Evolutionary conservation across 2,329 filamentous ascomycete species (phyloP).

Genomic region (Ophiostoma novo-ulmi): DNA sequence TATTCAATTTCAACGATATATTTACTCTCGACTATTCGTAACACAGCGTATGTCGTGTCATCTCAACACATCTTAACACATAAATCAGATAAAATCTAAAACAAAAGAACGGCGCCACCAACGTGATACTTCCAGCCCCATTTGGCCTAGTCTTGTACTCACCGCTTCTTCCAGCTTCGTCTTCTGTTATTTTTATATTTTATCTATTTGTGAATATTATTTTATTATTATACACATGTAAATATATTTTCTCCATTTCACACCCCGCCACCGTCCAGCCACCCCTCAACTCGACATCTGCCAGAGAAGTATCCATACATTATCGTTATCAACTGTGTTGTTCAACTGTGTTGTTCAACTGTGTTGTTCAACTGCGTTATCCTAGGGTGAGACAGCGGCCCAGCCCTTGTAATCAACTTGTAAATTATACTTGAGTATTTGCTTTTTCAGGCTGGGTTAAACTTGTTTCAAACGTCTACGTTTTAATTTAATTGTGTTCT

Average conservation of each 20-base stretch:
- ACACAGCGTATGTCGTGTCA: neutral
- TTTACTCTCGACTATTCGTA: no score
- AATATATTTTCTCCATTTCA: constrained; percentile 22
- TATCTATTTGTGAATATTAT: neutral
- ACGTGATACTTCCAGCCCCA: constrained; percentile 24
- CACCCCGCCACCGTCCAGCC: constrained; percentile 18
- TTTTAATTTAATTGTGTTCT: no score
- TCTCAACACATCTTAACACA: neutral
- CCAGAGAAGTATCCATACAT: constrained; percentile 8
- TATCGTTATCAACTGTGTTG: constrained; percentile 9
- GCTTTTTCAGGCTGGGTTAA: no score
- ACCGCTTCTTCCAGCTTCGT: constrained; percentile 25
- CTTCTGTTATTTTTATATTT: neutral
- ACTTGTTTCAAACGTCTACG: no score
- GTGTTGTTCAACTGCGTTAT: neutral
- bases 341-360: neutral
- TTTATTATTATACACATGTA: neutral
- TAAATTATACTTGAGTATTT: neutral
- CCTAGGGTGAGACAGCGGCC: constrained; percentile 1
- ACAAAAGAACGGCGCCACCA: constrained; percentile 16
- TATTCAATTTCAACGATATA: no score
- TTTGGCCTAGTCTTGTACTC: constrained; percentile 25
- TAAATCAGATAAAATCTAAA: constrained; percentile 7
- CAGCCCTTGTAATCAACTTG: neutral
- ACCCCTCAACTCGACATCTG: constrained; percentile 13